Evolutionary conservation across 192 early-diverging fungal species (phyloP).

Genomic region (Backusella psychrophila): DNA sequence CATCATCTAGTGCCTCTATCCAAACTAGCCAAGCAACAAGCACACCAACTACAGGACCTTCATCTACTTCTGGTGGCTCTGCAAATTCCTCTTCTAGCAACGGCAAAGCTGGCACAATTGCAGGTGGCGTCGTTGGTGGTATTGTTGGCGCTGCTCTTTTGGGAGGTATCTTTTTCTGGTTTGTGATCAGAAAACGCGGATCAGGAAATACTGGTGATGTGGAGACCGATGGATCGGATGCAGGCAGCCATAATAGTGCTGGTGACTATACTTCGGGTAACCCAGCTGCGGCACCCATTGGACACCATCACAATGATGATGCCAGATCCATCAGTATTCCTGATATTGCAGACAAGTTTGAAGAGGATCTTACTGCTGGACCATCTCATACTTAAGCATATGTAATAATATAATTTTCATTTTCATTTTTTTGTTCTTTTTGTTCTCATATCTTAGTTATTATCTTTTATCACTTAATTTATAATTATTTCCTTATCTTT

Average conservation of each 20-base stretch:
- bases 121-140: not conserved
- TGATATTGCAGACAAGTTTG: not conserved
- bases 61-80: not conserved
- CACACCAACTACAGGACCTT: not conserved
- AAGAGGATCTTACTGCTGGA: not conserved
- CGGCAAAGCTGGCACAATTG: not conserved
- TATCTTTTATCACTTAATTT: not conserved
- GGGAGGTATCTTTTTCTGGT: not conserved
- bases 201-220: not conserved
- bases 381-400: not conserved
- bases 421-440: not conserved
- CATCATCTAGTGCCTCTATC: not conserved
- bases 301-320: not conserved
- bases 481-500: not conserved
- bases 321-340: not conserved
- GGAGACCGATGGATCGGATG: not conserved
- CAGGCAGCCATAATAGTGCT: not conserved
- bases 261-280: not conserved
- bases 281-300: not conserved
- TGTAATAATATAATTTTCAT: not conserved
- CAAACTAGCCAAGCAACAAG: not conserved
- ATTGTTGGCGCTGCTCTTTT: not conserved
- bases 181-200: not conserved
- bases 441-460: too few relatives aligned
- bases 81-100: not conserved